Base-by-base conservation (phyloP, 1,284 basidiomycete species). In the Wallemia hederae region DNA sequence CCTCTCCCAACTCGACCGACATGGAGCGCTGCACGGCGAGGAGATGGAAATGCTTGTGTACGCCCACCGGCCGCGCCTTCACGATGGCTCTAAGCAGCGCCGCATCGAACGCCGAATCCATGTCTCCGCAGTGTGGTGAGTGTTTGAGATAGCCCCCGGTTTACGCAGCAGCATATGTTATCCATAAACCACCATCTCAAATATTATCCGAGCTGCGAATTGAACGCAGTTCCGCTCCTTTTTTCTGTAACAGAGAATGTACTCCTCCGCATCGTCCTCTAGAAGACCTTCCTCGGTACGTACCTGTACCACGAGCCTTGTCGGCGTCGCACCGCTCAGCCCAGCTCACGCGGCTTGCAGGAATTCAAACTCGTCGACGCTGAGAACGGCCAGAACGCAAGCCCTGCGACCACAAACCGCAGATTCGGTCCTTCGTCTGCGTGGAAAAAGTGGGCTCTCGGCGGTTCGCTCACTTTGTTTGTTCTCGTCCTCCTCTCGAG, bases 31-130 rank as follows among this genome's bases (percentile, higher is more conserved):
- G 79, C 63, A 87, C 81, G 63, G 79, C 75, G 62, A 87, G 73
- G 65, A 83, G 73, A 67, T 86, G 83, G 71, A 87, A 85, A 69
- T 83, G 77, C 26, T 78, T 78, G 70, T 86, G 81, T 49, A 82
- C 78, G 59, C 83, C 84, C 61, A 86, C 77, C 0, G 83, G 84
- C 61, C 84, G 74, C 5, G 82, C 76, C 58, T 80, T 80, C 76
- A 81, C 83, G 49, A 85, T 73, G 1, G 82, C 79, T 59, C 81
- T 77, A 67, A 85, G 85, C 70, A 87, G 82, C 2, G 81, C 75
- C 56, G 85, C 82, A 69, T 86, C 84, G 49, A 49, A 49, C 3
- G 11, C 39, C 14, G 29, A 31, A 17, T 7, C 17, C 7, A 7
- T 31, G 17, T 31, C 7, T 7, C 29, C 17, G 29, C 7, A 7